Evolutionary conservation across 2,329 filamentous ascomycete genomes (phyloP), one percentile per base, ranked within the genome.

Genomic region (Pseudogymnoascus sp.): DNA sequence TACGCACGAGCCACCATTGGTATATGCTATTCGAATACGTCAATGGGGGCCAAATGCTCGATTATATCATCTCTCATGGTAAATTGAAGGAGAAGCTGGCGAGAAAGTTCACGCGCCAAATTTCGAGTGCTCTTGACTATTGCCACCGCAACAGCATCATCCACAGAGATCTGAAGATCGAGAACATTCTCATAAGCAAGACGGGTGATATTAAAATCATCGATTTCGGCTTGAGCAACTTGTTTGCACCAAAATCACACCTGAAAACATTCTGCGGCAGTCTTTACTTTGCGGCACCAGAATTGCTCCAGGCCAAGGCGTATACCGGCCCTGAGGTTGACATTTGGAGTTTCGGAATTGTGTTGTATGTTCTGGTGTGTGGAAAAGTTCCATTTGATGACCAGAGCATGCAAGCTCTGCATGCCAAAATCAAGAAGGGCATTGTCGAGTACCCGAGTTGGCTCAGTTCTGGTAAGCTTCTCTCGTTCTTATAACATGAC

Each of bases 21-120:
- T 99, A 99, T 78, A 99, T 99, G 95, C 86, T 99, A 62, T 99
- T 96, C 74, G 95, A 99, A 79, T 97, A 95, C 76, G 95, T 99
- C 77, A 97, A 99, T 74, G 95, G 95, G 60, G 95, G 95, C 16
- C 95, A 99, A 78, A 98, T 99, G 95, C 86, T 99, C 67, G 95
- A 99, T 79, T 99, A 98, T 78, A 99, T 99, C 76, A 99, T 99
- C 74, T 97, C 93, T 3, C 95, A 99, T 73, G 95, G 93, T 65
- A 90, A 96, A 73, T 81, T 99, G 68, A 98, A 98, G 81, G 95
- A 99, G 79, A 98, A 98, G 78, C 93, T 96, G 77, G 95, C 95
- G 7, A 88, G 95, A 72, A 98, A 98, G 76, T 99, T 99, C 76
- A 96, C 92, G 69, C 89, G 95, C 43, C 95, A 99, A 78, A 98